phyloP scores from a whole-genome alignment of 768 basidiomycete species.

The Leucosporidium scottii region DNA sequence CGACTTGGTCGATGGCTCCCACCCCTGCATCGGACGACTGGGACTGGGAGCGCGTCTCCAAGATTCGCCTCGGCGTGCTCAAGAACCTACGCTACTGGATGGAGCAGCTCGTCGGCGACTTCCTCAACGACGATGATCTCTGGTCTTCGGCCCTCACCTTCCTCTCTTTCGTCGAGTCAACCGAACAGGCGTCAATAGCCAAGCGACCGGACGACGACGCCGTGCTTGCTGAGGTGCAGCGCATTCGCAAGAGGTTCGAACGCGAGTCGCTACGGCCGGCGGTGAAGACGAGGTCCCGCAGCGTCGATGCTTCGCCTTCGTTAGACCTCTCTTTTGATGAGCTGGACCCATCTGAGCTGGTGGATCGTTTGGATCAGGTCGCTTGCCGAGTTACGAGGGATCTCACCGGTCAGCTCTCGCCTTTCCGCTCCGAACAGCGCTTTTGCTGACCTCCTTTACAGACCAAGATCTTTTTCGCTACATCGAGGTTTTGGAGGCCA shows the following conservation, averaged over 20 bases:
- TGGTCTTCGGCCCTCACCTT: not conserved
- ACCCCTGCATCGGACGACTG: not conserved
- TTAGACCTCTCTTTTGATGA: not conserved
- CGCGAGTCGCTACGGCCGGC: not conserved
- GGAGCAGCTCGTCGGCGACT: not conserved
- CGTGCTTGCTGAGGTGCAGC: not conserved
- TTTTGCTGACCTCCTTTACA: not conserved
- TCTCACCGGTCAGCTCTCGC: not conserved
- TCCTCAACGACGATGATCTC: conserved; percentile 9
- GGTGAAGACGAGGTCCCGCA: not conserved
- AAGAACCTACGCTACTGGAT: conserved; percentile 1
- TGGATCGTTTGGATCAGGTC: not conserved
- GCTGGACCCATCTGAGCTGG: not conserved
- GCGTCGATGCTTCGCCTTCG: not conserved
- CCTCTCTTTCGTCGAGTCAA: not conserved
- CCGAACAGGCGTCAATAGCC: not conserved
- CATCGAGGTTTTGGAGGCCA: not conserved
- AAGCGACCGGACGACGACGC: not conserved
- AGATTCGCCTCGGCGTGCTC: conserved; percentile 5
- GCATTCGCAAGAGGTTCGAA: not conserved
- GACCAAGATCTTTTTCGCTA: not conserved
- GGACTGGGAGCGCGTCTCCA: not conserved
- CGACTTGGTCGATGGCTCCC: conserved; percentile 2
- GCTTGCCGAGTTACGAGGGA: not conserved
- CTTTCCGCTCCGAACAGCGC: not conserved